These are phyloP conservation scores for Boletus coccyginus DNA, from an alignment of 768 basidiomycete species.

Conservation along the genomic window DNA sequence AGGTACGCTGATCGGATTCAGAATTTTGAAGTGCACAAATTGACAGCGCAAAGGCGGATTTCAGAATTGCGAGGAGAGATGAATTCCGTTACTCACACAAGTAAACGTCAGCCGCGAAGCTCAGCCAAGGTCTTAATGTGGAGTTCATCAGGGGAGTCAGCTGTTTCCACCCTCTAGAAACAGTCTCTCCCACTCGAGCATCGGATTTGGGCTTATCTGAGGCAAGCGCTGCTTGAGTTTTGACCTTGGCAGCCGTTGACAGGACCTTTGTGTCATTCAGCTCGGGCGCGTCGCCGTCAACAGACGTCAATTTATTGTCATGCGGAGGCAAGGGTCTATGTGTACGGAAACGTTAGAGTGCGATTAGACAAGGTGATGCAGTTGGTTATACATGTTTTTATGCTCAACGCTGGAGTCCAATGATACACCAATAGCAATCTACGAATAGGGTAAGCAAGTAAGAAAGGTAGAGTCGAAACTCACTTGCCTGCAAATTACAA, in stretches of 20 bases:
- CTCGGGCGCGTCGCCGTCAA: neutral
- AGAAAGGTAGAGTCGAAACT: neutral
- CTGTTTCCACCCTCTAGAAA: neutral
- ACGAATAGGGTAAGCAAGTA: neutral
- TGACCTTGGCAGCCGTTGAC: neutral
- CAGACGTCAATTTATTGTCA: slow-evolving; percentile 7
- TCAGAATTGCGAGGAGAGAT: slow-evolving; percentile 3
- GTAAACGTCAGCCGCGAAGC: slow-evolving; percentile 49
- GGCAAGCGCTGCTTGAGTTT: neutral
- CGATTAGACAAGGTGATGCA: slow-evolving; percentile 37
- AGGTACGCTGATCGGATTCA: slow-evolving; percentile 53
- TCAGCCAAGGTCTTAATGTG: slow-evolving; percentile 18
- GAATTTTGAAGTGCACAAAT: neutral
- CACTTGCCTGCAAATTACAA: slow-evolving; percentile 50
- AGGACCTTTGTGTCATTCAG: neutral
- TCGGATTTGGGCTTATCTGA: neutral
- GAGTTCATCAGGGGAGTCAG: neutral
- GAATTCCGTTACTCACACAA: slow-evolving; percentile 43
- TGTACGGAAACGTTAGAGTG: slow-evolving; percentile 21
- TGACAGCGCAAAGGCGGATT: neutral
- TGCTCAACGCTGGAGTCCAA: slow-evolving; percentile 20
- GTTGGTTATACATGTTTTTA: slow-evolving; percentile 45
- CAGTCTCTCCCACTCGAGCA: neutral
- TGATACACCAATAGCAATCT: slow-evolving; percentile 30
- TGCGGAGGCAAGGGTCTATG: slow-evolving; percentile 18